Evolutionary conservation across 495 filamentous ascomycete species (phyloP).

Genomic region (Neurospora sp.): DNA sequence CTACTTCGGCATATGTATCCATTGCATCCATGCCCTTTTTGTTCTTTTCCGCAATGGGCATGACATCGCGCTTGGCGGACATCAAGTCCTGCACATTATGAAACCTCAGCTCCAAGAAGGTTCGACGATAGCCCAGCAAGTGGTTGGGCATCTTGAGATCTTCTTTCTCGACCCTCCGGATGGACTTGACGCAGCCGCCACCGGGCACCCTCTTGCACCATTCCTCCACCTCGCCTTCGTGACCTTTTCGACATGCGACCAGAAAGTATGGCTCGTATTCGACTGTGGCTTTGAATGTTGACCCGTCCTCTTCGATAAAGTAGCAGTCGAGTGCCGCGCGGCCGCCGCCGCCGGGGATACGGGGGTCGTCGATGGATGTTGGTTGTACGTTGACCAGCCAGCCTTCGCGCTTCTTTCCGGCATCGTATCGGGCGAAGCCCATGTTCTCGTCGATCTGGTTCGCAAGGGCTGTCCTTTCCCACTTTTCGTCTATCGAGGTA

Average conservation of each 20-base stretch:
- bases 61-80: constrained; percentile 66
- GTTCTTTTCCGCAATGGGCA: constrained; percentile 93
- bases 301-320: constrained; percentile 88
- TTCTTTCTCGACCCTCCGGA: constrained; percentile 77
- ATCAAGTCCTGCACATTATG: constrained; percentile 79
- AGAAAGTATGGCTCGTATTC: constrained; percentile 97
- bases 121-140: constrained; percentile 78
- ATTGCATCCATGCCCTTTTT: constrained; percentile 89
- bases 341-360: constrained; percentile 61
- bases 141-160: constrained; percentile 96
- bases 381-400: constrained; percentile 96
- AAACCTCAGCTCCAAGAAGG: constrained; percentile 77
- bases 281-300: constrained; percentile 91
- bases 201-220: constrained; percentile 77
- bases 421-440: constrained; percentile 88
- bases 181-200: constrained; percentile 71
- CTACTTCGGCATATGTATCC: constrained; percentile 97
- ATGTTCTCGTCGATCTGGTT: constrained; percentile 88
- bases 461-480: constrained; percentile 73
- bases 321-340: constrained; percentile 92
- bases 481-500: constrained; percentile 74
- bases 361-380: constrained; percentile 76
- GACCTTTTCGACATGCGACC: constrained; percentile 76
- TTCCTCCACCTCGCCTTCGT: constrained; percentile 90
- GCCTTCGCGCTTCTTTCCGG: constrained; percentile 72